Evolutionary conservation across 2,329 filamentous ascomycete genomes (phyloP).

Genomic region (Cordyceps javanica): DNA sequence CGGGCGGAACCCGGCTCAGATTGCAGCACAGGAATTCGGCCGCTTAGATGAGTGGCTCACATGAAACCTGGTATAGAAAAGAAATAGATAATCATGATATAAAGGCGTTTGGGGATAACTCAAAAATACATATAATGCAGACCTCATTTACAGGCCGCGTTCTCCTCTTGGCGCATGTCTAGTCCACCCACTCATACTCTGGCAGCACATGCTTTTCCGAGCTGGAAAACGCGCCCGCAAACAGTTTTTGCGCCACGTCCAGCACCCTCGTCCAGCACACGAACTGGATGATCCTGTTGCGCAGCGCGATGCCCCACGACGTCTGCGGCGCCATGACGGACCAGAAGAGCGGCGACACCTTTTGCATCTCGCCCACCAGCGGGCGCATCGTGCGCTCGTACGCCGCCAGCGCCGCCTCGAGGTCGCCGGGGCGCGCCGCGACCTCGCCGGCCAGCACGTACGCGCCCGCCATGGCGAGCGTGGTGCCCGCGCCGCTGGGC

Average conservation of each 20-base stretch:
- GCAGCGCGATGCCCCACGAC: constrained; percentile 37
- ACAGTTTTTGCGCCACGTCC: constrained; percentile 26
- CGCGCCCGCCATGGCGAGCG: constrained; percentile 37
- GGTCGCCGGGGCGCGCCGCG: constrained; percentile 18
- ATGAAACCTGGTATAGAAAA: neutral
- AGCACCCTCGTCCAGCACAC: constrained; percentile 25
- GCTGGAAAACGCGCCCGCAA: constrained; percentile 21
- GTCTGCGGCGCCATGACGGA: constrained; percentile 38
- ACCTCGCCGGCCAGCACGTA: constrained; percentile 47
- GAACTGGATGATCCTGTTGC: constrained; percentile 36
- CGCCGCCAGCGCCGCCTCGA: constrained; percentile 25
- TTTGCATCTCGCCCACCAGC: constrained; percentile 30
- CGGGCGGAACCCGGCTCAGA: neutral
- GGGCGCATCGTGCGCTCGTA: constrained; percentile 39
- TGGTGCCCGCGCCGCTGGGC: constrained; percentile 42
- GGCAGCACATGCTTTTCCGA: constrained; percentile 27
- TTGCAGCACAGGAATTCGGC: neutral
- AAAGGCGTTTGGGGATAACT: neutral
- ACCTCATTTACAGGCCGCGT: neutral
- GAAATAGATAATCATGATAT: neutral
- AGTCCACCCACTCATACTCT: constrained; percentile 27
- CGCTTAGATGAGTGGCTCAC: constrained; percentile 9
- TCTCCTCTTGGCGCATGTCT: neutral
- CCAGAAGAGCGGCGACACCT: constrained; percentile 26
- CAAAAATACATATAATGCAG: neutral